Base-by-base conservation (phyloP, 2,329 filamentous ascomycete species). In the Didymella exigua region DNA sequence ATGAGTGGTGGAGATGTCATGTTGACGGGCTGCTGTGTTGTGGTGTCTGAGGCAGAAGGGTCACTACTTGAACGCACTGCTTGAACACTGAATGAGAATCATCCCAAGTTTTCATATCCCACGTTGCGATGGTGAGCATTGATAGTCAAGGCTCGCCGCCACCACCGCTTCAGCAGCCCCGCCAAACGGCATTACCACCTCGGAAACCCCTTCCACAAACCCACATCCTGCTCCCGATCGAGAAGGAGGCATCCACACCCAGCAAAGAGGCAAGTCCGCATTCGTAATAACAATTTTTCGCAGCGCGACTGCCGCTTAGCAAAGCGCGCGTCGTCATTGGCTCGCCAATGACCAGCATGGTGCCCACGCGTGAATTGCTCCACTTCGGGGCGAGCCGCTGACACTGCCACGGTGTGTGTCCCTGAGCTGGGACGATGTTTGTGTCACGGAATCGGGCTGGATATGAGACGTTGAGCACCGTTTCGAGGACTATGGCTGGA, bases 321-420 rank as follows among this genome's bases (percentile, higher is more conserved):
- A 65, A 65, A 61, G 21, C 9, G 19, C n/a, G 6, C 0, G 5
- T 13, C 8, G 2, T 60, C 23, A 66, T 68, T 67, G 59, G 62
- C 52, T 58, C 59, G 50, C 40, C 54, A 54, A 21, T 1, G 54
- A 24, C 62, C 61, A 67, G 19, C 63, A 66, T 51, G 59, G 65
- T 68, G 54, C 56, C 33, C 43, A 11, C 13, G 14, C 6, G 34
- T 50, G 33, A 47, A 37, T 5, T 44, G 46, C 41, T 50, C 52
- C 52, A 55, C 52, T 50, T 55, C 46, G 52, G 52, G 29, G 36
- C 46, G 29, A 50, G 31, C 36, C 52, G 52, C 30, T 38, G 31
- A 26, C 37, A 40, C 23, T 52, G 13, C 37, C 27, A 29, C 16
- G 10, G 16, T 29, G 27, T 29, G 19, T 23, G n/a, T 31, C 24